A percentile compares a stretch with the other conserved stretches of the same genome.
Conservation (phyloP, 116 monocot genomes). For the Phalaenopsis hybrid region DNA sequence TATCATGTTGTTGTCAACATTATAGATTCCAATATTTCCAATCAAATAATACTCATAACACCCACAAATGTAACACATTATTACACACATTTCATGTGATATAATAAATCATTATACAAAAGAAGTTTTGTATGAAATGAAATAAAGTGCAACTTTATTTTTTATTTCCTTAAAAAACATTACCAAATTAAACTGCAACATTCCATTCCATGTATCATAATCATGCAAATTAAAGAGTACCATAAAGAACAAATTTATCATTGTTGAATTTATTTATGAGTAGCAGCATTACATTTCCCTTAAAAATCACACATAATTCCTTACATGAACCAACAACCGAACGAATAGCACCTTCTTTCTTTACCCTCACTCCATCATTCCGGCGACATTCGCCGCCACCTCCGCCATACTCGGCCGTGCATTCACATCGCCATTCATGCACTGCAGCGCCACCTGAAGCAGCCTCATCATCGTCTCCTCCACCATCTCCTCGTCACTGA, state of each 20-base stretch:
- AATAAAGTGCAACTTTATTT: not conserved
- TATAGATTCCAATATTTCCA: too few species aligned
- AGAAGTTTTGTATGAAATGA: too few species aligned
- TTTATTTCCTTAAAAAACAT: not conserved
- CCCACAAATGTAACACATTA: too few species aligned
- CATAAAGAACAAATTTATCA: not conserved
- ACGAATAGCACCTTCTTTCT: not conserved
- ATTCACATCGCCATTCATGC: constrained; percentile 4
- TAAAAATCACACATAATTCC: not conserved
- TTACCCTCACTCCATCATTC: constrained; percentile 6
- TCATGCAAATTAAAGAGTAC: not conserved
- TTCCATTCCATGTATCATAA: not conserved
- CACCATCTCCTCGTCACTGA: not conserved
- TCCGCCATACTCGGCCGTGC: constrained; percentile 14
- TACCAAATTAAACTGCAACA: not conserved
- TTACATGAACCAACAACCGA: not conserved
- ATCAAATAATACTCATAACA: too few species aligned
- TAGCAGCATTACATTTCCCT: not conserved
- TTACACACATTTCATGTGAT: too few species aligned
- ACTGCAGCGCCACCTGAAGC: constrained; percentile 31
- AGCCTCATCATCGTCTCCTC: constrained; percentile 29
- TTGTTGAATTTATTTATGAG: too few species aligned
- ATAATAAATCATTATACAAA: too few species aligned
- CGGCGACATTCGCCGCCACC: constrained; percentile 11
- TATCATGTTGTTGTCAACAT: too few species aligned